Conservation (phyloP, 345 rosid species). For the Brassica napus region Da-Ae NC_063437.1:9677501-9678000, state of each 20-base stretch:
- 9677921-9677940: neutral
- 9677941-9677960: too few relatives aligned
- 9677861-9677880: neutral
- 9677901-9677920: neutral
- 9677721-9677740: neutral
- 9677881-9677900: neutral
- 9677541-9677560: neutral
- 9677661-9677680: neutral
- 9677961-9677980: too few relatives aligned
- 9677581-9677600: neutral
- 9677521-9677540: neutral
- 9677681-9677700: neutral
- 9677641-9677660: neutral
- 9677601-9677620: neutral
- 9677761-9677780: neutral
- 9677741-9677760: neutral
- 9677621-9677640: neutral
- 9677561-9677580: neutral
- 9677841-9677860: neutral
- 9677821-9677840: neutral
- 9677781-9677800: neutral
- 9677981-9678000: too few relatives aligned
- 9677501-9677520: neutral
- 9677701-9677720: neutral
- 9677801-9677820: neutral